Evolutionary conservation across 192 early-diverging fungal species (phyloP).

Genomic region (Entomortierella lignicola): DNA sequence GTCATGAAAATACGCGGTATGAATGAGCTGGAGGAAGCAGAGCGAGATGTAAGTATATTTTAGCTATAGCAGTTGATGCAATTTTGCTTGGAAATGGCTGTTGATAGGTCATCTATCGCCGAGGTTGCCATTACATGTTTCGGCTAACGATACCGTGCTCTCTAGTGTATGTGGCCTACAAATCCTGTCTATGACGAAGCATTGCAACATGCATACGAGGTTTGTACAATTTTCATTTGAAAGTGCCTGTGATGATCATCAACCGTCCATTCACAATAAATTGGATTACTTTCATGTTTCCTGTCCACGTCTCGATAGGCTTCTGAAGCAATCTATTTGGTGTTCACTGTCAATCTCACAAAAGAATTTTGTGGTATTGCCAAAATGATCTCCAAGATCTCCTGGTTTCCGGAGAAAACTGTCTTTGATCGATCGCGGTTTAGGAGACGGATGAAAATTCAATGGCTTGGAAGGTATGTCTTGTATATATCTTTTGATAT

Average conservation of each 20-base stretch:
- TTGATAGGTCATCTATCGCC: too few species aligned
- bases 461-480: conserved; percentile 21
- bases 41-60: conserved; percentile 9
- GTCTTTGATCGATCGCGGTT: conserved; percentile 22
- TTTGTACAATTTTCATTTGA: neutral
- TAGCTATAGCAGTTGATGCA: too few species aligned
- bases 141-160: neutral
- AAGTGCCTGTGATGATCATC: too few species aligned
- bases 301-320: neutral
- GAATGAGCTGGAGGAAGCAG: conserved; percentile 12
- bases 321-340: neutral
- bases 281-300: neutral
- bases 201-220: conserved; percentile 7
- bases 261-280: too few species aligned
- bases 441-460: conserved; percentile 14
- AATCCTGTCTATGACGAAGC: conserved; percentile 18
- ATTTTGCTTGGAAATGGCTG: too few species aligned
- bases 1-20: conserved; percentile 7
- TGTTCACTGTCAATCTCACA: conserved; percentile 15
- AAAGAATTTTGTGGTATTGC: conserved; percentile 27
- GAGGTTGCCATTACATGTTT: too few species aligned
- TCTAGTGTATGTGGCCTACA: conserved; percentile 33
- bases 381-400: conserved; percentile 25
- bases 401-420: conserved; percentile 18
- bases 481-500: neutral